A percentile compares a stretch with the other conserved stretches of the same genome.
These are phyloP conservation scores for Ceratocystis variospora DNA, from an alignment of 2,329 filamentous ascomycete species.

Conservation along the genomic window DNA sequence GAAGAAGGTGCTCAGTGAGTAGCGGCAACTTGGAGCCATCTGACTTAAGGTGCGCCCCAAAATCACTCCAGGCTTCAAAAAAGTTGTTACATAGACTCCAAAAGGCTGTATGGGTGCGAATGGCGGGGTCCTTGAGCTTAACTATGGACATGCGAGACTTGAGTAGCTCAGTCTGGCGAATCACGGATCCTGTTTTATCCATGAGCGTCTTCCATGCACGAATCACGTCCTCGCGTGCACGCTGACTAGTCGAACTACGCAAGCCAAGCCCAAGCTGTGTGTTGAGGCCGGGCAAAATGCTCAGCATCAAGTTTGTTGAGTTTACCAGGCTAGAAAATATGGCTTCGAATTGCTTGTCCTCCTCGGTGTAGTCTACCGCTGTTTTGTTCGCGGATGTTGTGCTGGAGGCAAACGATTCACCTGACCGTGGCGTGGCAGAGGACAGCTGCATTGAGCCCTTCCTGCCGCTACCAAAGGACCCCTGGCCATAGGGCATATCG, in stretches of 20 bases:
- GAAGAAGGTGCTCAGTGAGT: constrained; percentile 53
- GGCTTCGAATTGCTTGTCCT: constrained; percentile 67
- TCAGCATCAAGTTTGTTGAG: constrained; percentile 59
- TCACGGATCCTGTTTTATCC: constrained; percentile 53
- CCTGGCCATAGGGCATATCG: constrained; percentile 39
- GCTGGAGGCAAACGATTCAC: constrained; percentile 59
- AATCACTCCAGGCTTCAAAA: constrained; percentile 53
- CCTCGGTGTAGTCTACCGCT: constrained; percentile 52
- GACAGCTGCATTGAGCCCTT: constrained; percentile 35
- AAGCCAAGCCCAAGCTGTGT: constrained; percentile 51
- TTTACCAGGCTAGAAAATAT: constrained; percentile 65
- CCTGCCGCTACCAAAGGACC: constrained; percentile 28
- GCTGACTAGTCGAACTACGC: constrained; percentile 47
- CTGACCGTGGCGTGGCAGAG: constrained; percentile 63
- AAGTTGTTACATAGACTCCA: constrained; percentile 64
- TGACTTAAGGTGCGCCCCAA: constrained; percentile 47
- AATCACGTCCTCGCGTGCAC: constrained; percentile 42
- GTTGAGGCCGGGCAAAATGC: constrained; percentile 55
- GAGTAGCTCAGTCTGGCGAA: constrained; percentile 60
- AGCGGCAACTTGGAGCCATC: constrained; percentile 35
- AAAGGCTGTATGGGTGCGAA: constrained; percentile 49
- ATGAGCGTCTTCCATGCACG: constrained; percentile 59
- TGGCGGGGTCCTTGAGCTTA: constrained; percentile 70
- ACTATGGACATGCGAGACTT: constrained; percentile 61
- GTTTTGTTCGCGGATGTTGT: constrained; percentile 35